These are phyloP conservation scores for Macrophomina pseudophaseolina DNA, from an alignment of 2,329 filamentous ascomycete genomes.

Conservation along the genomic window DNA sequence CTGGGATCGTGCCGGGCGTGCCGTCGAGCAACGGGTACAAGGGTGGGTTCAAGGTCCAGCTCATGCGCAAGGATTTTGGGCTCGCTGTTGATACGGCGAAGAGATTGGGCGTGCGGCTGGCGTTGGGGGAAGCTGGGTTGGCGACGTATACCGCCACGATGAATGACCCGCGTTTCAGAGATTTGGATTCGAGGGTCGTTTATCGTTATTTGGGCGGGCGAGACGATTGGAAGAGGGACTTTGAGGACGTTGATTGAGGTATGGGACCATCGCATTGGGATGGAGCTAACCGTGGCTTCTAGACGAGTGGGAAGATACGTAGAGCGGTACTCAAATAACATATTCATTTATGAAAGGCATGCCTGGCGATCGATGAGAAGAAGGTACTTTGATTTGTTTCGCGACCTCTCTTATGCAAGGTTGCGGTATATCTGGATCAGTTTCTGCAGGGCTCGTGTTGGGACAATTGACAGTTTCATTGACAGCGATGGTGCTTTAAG, in stretches of 20 bases:
- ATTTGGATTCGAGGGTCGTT: conserved; percentile 62
- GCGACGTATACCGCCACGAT: conserved; percentile 59
- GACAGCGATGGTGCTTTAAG: too few relatives aligned
- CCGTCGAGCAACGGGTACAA: conserved; percentile 53
- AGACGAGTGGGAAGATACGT: not conserved
- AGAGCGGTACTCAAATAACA: not conserved
- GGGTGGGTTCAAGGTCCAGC: conserved; percentile 63
- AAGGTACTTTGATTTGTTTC: too few relatives aligned
- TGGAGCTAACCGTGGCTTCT: not conserved
- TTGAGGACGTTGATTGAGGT: conserved; percentile 21
- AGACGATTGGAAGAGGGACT: conserved; percentile 54
- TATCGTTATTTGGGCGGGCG: conserved; percentile 61
- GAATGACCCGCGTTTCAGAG: conserved; percentile 57
- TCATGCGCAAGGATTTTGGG: conserved; percentile 65
- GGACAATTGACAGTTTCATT: too few relatives aligned
- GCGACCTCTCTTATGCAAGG: too few relatives aligned
- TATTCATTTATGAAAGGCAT: too few relatives aligned
- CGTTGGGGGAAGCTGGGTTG: conserved; percentile 57
- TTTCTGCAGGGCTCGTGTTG: too few relatives aligned
- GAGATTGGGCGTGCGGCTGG: conserved; percentile 56
- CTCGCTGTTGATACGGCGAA: conserved; percentile 62
- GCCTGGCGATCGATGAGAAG: too few relatives aligned
- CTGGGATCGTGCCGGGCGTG: conserved; percentile 41
- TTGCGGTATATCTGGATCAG: too few relatives aligned
- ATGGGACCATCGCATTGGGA: not conserved